Base-by-base conservation (phyloP, 2,329 filamentous ascomycete species). In the Diaporthe sp. region DNA sequence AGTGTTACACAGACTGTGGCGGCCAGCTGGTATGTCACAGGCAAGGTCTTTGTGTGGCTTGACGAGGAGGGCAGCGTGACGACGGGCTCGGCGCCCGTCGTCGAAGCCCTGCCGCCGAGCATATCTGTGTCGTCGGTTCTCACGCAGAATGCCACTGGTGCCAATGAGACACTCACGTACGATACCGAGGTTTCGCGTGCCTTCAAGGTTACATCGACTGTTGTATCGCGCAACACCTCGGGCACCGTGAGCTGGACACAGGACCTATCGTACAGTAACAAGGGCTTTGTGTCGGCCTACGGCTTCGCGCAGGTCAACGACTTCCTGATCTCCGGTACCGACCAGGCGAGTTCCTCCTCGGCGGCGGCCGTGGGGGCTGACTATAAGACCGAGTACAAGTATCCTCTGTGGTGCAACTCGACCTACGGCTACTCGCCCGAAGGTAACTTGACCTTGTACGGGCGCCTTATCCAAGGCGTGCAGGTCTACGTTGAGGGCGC, bases 11-110 rank as follows among this genome's bases (percentile, higher is more conserved):
- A 88, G 31, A 88, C 87, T 0, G 90, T 94, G 3, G 90, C 88
- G n/a, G 89, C 87, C 72, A 91, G 91, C 80, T 97, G 94, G 95
- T 89, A 93, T 22, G 89, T 97, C 3, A 93, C 92, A 0, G 94
- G 94, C 53, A 97, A 96, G 82, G 87, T 96, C 15, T 96, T 97
- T 81, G 79, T 95, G n/a, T 97, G 94, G 91, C 86, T 93, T 0
- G 91, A 93, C 79, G 81, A 85, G 3, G 81, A 82, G 9, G 84
- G 82, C 12, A 88, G 86, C 25, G 81, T 90, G 72, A 92, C 91
- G 0, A 91, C 88, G 1, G 90, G 89, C 17, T 53, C 76, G 7
- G 61, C 81, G 15, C 85, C 86, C 1, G 80, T 51, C 1, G 77
- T 86, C 20, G 72, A 78, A 7, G 77, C 75, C 57, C 79, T 74